Evolutionary conservation across 2,329 filamentous ascomycete species (phyloP).

Genomic region (Trichoderma oligosporum): DNA sequence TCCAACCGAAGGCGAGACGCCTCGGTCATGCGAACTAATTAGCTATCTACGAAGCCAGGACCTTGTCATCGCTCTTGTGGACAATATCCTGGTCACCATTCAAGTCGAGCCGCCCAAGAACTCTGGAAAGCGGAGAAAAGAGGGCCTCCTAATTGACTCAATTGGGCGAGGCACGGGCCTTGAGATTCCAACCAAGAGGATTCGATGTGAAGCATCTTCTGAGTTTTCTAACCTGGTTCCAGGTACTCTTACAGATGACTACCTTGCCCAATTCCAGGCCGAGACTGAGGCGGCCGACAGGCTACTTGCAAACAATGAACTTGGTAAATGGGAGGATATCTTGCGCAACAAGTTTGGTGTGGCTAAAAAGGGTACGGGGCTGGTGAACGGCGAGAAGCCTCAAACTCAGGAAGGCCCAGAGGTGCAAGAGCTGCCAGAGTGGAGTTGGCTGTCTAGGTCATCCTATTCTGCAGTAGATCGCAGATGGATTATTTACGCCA

Average conservation of each 20-base stretch:
- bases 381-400: constrained; percentile 23
- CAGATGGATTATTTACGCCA: constrained; percentile 61
- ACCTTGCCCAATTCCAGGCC: constrained; percentile 43
- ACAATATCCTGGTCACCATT: constrained; percentile 61
- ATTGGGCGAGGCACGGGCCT: constrained; percentile 60
- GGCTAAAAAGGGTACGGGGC: constrained; percentile 24
- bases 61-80: constrained; percentile 61
- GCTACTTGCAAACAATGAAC: constrained; percentile 43
- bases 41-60: constrained; percentile 64
- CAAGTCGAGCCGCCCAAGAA: constrained; percentile 62
- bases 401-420: constrained; percentile 23
- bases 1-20: constrained; percentile 34
- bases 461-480: constrained; percentile 57
- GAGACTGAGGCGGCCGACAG: constrained; percentile 48
- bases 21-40: constrained; percentile 44
- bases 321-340: constrained; percentile 48
- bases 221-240: constrained; percentile 41
- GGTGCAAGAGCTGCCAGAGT: constrained; percentile 39
- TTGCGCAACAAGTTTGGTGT: constrained; percentile 50
- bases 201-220: constrained; percentile 30
- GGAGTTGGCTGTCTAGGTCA: constrained; percentile 47
- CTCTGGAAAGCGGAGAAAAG: constrained; percentile 53
- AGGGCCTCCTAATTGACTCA: constrained; percentile 68
- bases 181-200: constrained; percentile 35
- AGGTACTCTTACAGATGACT: constrained; percentile 49